phyloP scores from a whole-genome alignment of 495 filamentous ascomycete genomes.

The Trichocladium uniseriatum region DNA sequence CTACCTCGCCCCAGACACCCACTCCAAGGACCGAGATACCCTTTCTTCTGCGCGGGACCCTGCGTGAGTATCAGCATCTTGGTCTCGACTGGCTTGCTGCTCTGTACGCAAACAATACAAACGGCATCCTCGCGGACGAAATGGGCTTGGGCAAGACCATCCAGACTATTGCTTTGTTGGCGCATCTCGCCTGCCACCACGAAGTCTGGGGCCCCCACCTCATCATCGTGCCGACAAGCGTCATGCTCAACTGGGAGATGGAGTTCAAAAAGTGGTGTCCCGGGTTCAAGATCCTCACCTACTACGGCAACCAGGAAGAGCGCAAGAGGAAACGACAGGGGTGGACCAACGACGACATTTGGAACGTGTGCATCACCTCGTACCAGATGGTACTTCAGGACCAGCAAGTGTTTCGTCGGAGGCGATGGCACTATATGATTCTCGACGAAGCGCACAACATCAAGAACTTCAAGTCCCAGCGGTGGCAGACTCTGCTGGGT shows the following conservation, averaged over 20 bases:
- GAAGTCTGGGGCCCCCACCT: constrained; percentile 94
- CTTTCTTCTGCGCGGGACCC: constrained; percentile 77
- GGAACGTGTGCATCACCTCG: constrained; percentile 95
- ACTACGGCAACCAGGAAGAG: constrained; percentile 91
- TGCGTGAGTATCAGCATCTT: constrained; percentile 94
- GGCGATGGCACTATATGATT: constrained; percentile 97
- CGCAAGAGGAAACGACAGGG: constrained; percentile 81
- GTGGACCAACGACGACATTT: constrained; percentile 82
- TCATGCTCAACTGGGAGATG: constrained; percentile 99
- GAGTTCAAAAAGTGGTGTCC: constrained; percentile 99
- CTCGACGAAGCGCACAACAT: constrained; percentile 99
- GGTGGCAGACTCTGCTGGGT: constrained; percentile 89
- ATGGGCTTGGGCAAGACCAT: constrained; percentile 99
- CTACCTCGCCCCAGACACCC: constrained; percentile 34
- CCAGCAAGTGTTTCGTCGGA: constrained; percentile 80
- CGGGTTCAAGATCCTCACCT: constrained; percentile 95
- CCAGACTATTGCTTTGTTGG: constrained; percentile 90
- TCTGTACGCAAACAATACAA: constrained; percentile 84
- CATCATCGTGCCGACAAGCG: constrained; percentile 93
- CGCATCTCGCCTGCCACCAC: constrained; percentile 85
- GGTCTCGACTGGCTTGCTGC: constrained; percentile 94
- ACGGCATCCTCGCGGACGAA: constrained; percentile 97
- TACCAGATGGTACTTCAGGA: constrained; percentile 95
- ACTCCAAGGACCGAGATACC: constrained; percentile 67
- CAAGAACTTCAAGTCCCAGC: constrained; percentile 95